Base-by-base conservation (phyloP, 2,329 filamentous ascomycete genomes). In the Claviceps arundinis region DNA sequence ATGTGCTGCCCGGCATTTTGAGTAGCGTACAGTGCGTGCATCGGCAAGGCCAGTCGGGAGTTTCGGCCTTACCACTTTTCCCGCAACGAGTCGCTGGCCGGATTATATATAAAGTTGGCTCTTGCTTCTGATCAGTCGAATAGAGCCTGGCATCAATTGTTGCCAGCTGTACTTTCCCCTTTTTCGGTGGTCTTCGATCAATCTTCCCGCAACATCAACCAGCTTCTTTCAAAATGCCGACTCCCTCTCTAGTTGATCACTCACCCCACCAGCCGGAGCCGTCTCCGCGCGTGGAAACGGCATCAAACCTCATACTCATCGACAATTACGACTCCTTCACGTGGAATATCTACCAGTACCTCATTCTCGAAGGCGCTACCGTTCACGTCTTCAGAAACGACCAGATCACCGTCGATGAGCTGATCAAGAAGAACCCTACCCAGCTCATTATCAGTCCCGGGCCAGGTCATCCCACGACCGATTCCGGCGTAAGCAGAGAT, bases 241-340 rank as follows among this genome's bases (percentile, higher is more conserved):
- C 71, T 41, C 57, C 66, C 38, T 70, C 74, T 55, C 72, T 81
- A 54, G 69, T 80, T 57, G 91, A 96, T 66, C 84, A 96, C 69
- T 96, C 91, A 55, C 89, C 90, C 62, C 84, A 85, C 65, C 84
- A 95, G 68, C 87, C 88, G 54, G 78, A 85, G 57, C 84, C 85
- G 50, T 83, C 84, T 34, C 74, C 82, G 50, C 82, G 83, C 38
- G 75, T 96, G 50, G 68, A 84, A 24, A 89, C 83, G 49, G 93
- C 93, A 26, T 87, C 85, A 53, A 97, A 97, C 69, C 78, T 98
- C 54, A 80, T 98, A 56, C 77, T 98, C 57, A 96, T 98, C 62
- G 93, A 98, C 75, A 98, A 98, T 71, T 98, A 97, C 70, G 93
- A 98, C 70, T 97, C 93, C 3, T 98, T 98, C 68, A 96, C 91